Evolutionary conservation across 306 rosid species (phyloP).

Genomic region (Dalbergia cochinchinensis): DNA sequence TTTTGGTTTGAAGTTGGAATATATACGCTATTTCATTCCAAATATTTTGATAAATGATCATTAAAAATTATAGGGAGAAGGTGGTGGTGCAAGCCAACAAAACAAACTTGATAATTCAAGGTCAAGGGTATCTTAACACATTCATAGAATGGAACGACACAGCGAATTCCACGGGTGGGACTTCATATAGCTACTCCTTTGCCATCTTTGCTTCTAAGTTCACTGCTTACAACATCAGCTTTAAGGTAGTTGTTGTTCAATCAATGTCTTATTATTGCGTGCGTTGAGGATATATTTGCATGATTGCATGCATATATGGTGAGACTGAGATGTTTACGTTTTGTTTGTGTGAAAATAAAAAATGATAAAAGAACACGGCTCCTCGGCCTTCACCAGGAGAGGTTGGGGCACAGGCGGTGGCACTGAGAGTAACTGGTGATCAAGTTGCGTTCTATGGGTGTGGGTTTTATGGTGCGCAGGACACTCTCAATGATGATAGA

Average conservation of each 20-base stretch:
- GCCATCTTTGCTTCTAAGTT: constrained; percentile 71
- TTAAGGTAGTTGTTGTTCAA: constrained; percentile 56
- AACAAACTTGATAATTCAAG: constrained; percentile 77
- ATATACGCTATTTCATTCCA: constrained; percentile 1
- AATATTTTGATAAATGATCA: constrained; percentile 10
- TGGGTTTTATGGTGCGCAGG: constrained; percentile 92
- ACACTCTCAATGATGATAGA: constrained; percentile 75
- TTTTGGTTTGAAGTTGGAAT: neutral
- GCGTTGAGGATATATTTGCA: neutral
- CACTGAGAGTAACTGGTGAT: constrained; percentile 72
- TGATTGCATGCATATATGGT: neutral
- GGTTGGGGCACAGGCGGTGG: constrained; percentile 84
- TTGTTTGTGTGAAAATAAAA: constrained; percentile 4
- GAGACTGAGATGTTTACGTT: neutral
- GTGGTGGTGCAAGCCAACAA: constrained; percentile 68
- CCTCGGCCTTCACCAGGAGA: constrained; percentile 68
- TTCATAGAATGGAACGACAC: constrained; percentile 83
- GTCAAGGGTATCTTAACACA: constrained; percentile 74
- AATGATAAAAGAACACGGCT: constrained; percentile 60
- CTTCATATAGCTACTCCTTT: constrained; percentile 67
- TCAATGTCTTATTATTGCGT: constrained; percentile 13
- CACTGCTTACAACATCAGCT: constrained; percentile 80
- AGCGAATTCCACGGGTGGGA: constrained; percentile 81
- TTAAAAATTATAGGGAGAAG: constrained; percentile 68
- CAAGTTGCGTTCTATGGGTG: constrained; percentile 78